Evolutionary conservation across 2,329 filamentous ascomycete species (phyloP), one percentile per base, ranked within the genome.

Genomic region (Aspergillus sp.): DNA sequence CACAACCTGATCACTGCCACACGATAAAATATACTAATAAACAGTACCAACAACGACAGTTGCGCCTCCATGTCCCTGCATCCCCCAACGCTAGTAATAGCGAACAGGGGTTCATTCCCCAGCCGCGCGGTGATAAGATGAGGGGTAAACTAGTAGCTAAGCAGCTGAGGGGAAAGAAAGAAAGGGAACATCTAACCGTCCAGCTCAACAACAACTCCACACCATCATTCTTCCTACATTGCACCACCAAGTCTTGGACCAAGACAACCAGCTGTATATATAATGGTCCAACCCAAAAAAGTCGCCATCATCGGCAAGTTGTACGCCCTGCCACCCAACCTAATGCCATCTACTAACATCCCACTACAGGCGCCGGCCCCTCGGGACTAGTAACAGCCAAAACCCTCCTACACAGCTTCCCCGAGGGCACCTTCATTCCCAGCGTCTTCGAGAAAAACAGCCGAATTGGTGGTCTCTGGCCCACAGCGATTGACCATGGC

Each of bases 391-490:
- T 88, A 15, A 86, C 87, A 9, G 88, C 88, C 66, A 95, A 94
- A 77, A 89, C 88, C 0, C 80, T 95, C 28, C 81, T 92, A 63
- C 81, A 87, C 75, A 81, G 87, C 70, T 79, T 79, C 32, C 80
- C 84, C 0, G 73, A 76, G 2, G 73, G 70, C 21, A 78, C 80
- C 5, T 93, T 91, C 76, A 78, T 81, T 5, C 88, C 94, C 51
- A 89, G 85, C 3, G 74, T 96, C 23, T 91, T 89, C 68, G 91
- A 96, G 52, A 78, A 83, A 15, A 83, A 87, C 50, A 70, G 81
- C 36, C 82, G 85, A 41, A 82, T 94, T 15, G 91, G 91, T 10
- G 91, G 91, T 0, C 84, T 95, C n/a, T 96, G 91, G 91, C 13
- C 54, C n/a, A n/a, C 21, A 10, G 25, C 32, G 19, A 17, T 38